Percentiles rank a stretch among this genome's conserved stretches.
Evolutionary conservation across 371 early-diverging fungal species (phyloP).

Genomic region (Racocetra persica): DNA sequence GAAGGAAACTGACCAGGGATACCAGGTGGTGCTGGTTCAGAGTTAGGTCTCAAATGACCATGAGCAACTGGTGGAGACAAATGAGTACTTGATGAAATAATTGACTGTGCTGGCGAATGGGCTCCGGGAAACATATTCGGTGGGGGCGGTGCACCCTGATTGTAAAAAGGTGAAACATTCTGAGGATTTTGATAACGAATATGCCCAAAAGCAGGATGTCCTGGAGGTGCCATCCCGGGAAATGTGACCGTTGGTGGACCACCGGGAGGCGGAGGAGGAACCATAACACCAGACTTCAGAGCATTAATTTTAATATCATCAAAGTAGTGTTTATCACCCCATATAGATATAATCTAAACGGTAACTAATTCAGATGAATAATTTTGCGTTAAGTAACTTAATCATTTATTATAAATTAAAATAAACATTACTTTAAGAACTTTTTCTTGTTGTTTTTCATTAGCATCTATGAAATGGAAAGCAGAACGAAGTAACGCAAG

Average conservation of each 20-base stretch:
- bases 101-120: constrained; percentile 13
- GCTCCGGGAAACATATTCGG: constrained; percentile 30
- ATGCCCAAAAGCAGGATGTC: constrained; percentile 28
- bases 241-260: not conserved
- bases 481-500: constrained; percentile 61
- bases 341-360: constrained; percentile 62
- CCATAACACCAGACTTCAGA: constrained; percentile 52
- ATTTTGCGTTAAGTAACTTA: not conserved
- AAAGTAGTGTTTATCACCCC: constrained; percentile 62
- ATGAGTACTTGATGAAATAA: constrained; percentile 27
- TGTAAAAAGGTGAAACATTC: constrained; percentile 40
- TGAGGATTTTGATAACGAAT: constrained; percentile 40
- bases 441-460: constrained; percentile 57
- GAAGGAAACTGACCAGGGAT: constrained; percentile 28
- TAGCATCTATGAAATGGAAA: constrained; percentile 56
- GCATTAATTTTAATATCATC: constrained; percentile 51
- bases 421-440: constrained; percentile 60
- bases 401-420: not conserved
- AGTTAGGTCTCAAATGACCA: constrained; percentile 20
- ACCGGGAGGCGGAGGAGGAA: constrained; percentile 49
- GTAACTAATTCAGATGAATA: not conserved
- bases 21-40: constrained; percentile 38
- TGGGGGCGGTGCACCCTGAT: constrained; percentile 23
- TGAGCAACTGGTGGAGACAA: constrained; percentile 37
- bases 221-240: not conserved